Evolutionary conservation across 2,329 filamentous ascomycete genomes (phyloP), one percentile per base, ranked within the genome.

Genomic region (Botrytis squamosa): DNA sequence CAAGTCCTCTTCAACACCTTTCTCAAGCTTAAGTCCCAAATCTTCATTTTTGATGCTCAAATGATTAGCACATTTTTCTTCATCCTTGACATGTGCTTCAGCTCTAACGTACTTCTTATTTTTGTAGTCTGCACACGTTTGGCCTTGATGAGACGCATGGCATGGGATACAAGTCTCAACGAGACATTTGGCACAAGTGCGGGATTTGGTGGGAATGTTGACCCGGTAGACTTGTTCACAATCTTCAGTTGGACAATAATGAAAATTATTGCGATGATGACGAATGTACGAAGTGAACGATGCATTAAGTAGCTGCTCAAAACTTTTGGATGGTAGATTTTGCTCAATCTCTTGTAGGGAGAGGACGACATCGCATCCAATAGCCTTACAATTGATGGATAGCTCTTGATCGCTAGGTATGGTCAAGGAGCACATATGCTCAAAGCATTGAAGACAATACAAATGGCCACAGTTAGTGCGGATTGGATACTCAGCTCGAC

Each of bases 381-480:
- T 16, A 9, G 74, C 74, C 12, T 36, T 46, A 49, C 76, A 77
- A n/a, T 20, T 55, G 2, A 77, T 38, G 5, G 59, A 71, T 3
- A 75, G 36, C 20, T 79, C 72, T 16, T 78, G 75, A 0, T 79
- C 78, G 0, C 80, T 80, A 29, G 44, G 44, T 18, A 38, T 25
- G 5, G 75, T 74, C 8, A 76, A 76, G 4, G 73, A 71, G 72
- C 82, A 83, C 14, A 82, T 75, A 59, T 78, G 77, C 65, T 81
- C 77, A 66, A 86, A 85, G 75, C 85, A 86, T 33, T 80, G 79
- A 0, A 76, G 74, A 76, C 85, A 86, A 75, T 85, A 86, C 18
- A 80, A 57, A 74, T 72, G 71, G 14, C 40, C 25, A 40, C 71
- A 72, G 4, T n/a, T n/a, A 3, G 63, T 72, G 3, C 52, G 49